Evolutionary conservation across 495 filamentous ascomycete genomes (phyloP), one percentile per base, ranked within the genome.

Genomic region (Cetradonia linearis): DNA sequence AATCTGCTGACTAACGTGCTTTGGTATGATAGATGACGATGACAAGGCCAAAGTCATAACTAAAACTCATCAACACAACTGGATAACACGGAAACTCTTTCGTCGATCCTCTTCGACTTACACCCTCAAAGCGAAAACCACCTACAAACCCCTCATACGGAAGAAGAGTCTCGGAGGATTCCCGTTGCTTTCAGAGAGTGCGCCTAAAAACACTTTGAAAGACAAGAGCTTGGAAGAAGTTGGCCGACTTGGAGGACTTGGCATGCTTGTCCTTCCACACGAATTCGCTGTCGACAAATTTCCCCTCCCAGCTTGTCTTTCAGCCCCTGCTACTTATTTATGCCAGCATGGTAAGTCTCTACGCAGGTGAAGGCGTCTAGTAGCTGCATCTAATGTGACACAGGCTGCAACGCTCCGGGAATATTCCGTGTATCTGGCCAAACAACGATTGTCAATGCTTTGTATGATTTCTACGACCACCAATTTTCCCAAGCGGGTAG

Each of bases 211-310:
- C 59, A 78, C 72, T 16, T 67, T 89, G 56, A 82, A 80, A 66
- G 81, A 81, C 49, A 81, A 80, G 65, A 76, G 80, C 40, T 63
- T 92, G 31, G 79, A 84, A 62, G 79, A 76, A 56, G 72, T 91
- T 30, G 79, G 87, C 57, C 80, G 85, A n/a, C 72, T 93, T 44
- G 87, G 87, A 50, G 88, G 88, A 23, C 81, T 84, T 68, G 84
- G 83, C 67, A 73, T 81, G 42, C 71, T 93, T 38, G 79, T 78
- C 36, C 74, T 91, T n/a, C 86, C 86, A 0, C 65, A 71, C 0
- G 82, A 86, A 49, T 83, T 88, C 66, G 76, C 84, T 18, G 81
- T 87, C 9, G 74, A 77, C 5, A 78, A 80, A 27, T 73, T 90
- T 56, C 72, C 80, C 20, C 72, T 93, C 13, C 88, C 88, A 8